These are phyloP conservation scores for Amanita muscaria DNA, from an alignment of 768 basidiomycete species.

Conservation along the genomic window DNA sequence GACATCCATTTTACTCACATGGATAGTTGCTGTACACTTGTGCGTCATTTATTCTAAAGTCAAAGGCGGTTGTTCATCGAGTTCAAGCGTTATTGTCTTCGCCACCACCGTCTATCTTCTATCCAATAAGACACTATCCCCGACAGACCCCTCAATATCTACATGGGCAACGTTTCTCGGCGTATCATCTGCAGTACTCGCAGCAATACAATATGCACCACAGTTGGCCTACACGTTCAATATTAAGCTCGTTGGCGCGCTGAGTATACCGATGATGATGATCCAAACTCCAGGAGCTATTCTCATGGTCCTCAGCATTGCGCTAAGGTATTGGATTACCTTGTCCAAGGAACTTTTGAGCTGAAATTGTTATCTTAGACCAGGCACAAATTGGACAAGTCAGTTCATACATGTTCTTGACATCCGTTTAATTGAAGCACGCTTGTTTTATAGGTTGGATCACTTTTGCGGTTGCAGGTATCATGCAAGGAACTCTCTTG, in stretches of 20 bases:
- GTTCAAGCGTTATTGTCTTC: neutral
- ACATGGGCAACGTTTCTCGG: slow-evolving; percentile 86
- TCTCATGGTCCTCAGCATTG: slow-evolving; percentile 80
- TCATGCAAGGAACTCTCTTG: slow-evolving; percentile 77
- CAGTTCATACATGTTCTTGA: neutral
- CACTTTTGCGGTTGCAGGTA: slow-evolving; percentile 70
- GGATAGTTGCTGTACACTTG: slow-evolving; percentile 69
- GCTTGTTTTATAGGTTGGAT: slow-evolving; percentile 51
- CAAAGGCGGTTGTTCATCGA: neutral
- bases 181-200: slow-evolving; percentile 66
- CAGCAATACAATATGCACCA: slow-evolving; percentile 81
- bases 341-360: slow-evolving; percentile 2
- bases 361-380: slow-evolving; percentile 28
- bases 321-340: slow-evolving; percentile 39
- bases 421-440: neutral
- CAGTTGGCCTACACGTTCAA: slow-evolving; percentile 77
- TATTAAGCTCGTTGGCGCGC: slow-evolving; percentile 76
- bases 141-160: slow-evolving; percentile 28
- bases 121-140: slow-evolving; percentile 21
- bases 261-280: slow-evolving; percentile 93
- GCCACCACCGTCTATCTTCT: slow-evolving; percentile 12
- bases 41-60: slow-evolving; percentile 26
- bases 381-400: slow-evolving; percentile 85
- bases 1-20: slow-evolving; percentile 66
- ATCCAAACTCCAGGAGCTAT: slow-evolving; percentile 89